Evolutionary conservation across 2,329 filamentous ascomycete species (phyloP), one percentile per base, ranked within the genome.

Genomic region (Lasiodiplodia citricola): DNA sequence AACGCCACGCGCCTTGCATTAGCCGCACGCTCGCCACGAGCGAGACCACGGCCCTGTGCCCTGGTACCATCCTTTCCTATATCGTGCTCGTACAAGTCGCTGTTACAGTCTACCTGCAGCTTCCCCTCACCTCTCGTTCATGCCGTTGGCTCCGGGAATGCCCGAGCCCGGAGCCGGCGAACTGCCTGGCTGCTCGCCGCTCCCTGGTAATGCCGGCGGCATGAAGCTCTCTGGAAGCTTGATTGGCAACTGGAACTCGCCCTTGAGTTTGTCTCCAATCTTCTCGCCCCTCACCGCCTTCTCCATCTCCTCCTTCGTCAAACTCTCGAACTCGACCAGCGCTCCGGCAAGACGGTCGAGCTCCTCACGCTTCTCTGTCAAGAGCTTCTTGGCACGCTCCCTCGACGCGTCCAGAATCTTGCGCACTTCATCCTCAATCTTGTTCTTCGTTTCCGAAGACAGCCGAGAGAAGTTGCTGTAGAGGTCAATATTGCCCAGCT

Each of bases 271-370:
- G 56, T 87, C 87, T 0, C 90, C 85, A 47, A 99, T 83, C 76
- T 92, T 91, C 82, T 97, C 93, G 44, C 96, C 96, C 65, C 88
- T 88, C 71, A 99, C 90, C 6, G 98, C 92, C 83, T 92, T 93
- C 79, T 94, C 90, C 71, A 98, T 96, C 80, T 99, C 96, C 3
- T 91, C 90, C 79, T 91, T 92, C 79, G 92, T 91, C 64, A 99
- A 83, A 0, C 94, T 97, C 84, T 99, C 96, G 80, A 97, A 98
- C 80, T 97, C 91, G 41, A 99, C 89, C 11, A 99, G 86, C 6
- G 94, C 96, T 76, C 94, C 90, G 35, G 96, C 95, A 11, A 99
- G 84, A 13, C 93, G 84, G 74, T 99, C 95, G 8, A 99, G 87
- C 79, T 97, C 95, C 69, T 91, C 90, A 68, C 94, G 89, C 78